Evolutionary conservation across 257 asterid genomes (phyloP).

Genomic region (Asclepias syriaca): DNA sequence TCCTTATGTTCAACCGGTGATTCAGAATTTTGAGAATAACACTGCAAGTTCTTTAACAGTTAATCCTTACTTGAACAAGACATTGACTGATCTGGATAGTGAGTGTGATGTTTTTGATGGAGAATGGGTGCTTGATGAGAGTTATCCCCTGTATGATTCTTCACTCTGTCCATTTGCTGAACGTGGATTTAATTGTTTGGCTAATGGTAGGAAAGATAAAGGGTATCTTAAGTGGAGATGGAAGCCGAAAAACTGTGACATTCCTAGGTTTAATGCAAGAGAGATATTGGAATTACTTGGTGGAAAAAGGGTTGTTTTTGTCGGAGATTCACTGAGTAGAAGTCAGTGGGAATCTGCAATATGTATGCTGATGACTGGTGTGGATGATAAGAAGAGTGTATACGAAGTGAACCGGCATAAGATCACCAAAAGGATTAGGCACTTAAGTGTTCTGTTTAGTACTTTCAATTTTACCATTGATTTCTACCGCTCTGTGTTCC

Average conservation of each 20-base stretch:
- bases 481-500: slow-evolving; percentile 81
- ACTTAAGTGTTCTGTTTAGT: slow-evolving; percentile 60
- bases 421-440: slow-evolving; percentile 75
- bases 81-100: slow-evolving; percentile 14
- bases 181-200: slow-evolving; percentile 73
- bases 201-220: slow-evolving; percentile 69
- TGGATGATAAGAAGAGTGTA: slow-evolving; percentile 64
- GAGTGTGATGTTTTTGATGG: slow-evolving; percentile 80
- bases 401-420: slow-evolving; percentile 69
- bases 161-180: slow-evolving; percentile 76
- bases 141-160: slow-evolving; percentile 73
- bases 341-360: slow-evolving; percentile 97
- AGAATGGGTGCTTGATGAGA: slow-evolving; percentile 70
- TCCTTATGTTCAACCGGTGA: slow-evolving; percentile 39
- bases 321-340: slow-evolving; percentile 88
- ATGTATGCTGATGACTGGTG: slow-evolving; percentile 81
- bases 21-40: slow-evolving; percentile 21
- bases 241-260: slow-evolving; percentile 67
- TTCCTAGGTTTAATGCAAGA: slow-evolving; percentile 55
- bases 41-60: slow-evolving; percentile 1
- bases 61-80: background rate
- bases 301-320: slow-evolving; percentile 80
- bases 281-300: slow-evolving; percentile 58
- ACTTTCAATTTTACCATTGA: slow-evolving; percentile 51
- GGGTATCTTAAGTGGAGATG: slow-evolving; percentile 84